Evolutionary conservation across 306 rosid species (phyloP).

Genomic region (Lupinus albus): DNA sequence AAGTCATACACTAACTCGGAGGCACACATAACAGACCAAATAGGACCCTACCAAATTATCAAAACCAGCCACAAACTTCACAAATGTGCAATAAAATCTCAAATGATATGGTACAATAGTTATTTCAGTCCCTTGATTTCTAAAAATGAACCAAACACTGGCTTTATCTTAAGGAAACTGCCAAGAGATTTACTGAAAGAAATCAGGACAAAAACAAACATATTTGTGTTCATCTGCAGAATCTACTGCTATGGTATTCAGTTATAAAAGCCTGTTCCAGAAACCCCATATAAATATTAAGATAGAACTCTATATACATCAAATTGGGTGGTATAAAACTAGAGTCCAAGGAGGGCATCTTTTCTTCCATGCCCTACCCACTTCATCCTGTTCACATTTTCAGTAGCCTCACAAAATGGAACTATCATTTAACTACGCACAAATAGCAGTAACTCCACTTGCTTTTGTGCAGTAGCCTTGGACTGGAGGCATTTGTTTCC

Average conservation of each 20-base stretch:
- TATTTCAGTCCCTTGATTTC: constrained; percentile 26
- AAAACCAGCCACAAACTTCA: constrained; percentile 14
- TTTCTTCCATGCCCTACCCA: constrained; percentile 26
- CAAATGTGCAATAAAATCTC: not conserved
- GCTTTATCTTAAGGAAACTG: constrained; percentile 32
- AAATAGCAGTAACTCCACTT: constrained; percentile 9
- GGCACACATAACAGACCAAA: not conserved
- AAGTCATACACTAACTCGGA: not conserved
- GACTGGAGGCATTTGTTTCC: constrained; percentile 1
- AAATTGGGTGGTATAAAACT: constrained; percentile 33
- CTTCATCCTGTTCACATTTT: constrained; percentile 30
- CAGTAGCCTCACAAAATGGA: constrained; percentile 32
- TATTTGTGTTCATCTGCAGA: constrained; percentile 44
- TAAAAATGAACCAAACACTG: constrained; percentile 18
- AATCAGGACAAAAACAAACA: constrained; percentile 38
- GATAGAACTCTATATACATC: constrained; percentile 45
- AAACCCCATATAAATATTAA: constrained; percentile 32
- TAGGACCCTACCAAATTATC: not conserved
- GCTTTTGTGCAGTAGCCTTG: constrained; percentile 17
- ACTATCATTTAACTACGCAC: constrained; percentile 19
- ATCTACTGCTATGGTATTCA: constrained; percentile 27
- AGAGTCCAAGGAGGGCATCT: constrained; percentile 25
- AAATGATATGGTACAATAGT: constrained; percentile 11
- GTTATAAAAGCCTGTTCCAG: constrained; percentile 50
- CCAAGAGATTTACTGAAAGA: constrained; percentile 33